Evolutionary conservation across 805 yeast species (phyloP).

Genomic region (Scheffersomyces amazonensis): DNA sequence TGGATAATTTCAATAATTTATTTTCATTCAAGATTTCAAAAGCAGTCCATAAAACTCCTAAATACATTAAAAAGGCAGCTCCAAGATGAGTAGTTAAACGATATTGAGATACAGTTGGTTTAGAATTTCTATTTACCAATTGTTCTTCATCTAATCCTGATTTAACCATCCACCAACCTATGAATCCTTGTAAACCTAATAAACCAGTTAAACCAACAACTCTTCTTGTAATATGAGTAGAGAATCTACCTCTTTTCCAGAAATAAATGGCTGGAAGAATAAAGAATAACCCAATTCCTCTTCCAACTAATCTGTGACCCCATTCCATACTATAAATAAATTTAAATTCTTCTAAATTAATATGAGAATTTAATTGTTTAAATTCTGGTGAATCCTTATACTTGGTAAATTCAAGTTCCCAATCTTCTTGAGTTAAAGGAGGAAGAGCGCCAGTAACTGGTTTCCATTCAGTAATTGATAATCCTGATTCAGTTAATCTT

Average conservation of each 20-base stretch:
- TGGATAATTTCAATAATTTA: slow-evolving; percentile 51
- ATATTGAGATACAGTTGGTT: slow-evolving; percentile 97
- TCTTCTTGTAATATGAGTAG: slow-evolving; percentile 63
- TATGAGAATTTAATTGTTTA: slow-evolving; percentile 81
- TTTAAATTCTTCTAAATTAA: slow-evolving; percentile 87
- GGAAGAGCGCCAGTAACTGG: slow-evolving; percentile 96
- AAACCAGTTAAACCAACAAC: slow-evolving; percentile 71
- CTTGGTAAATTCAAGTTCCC: slow-evolving; percentile 81
- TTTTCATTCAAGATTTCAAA: slow-evolving; percentile 75
- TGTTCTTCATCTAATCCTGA: slow-evolving; percentile 86
- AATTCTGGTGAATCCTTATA: slow-evolving; percentile 90
- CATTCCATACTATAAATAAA: slow-evolving; percentile 97
- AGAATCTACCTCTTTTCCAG: slow-evolving; percentile 61
- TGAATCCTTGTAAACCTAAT: slow-evolving; percentile 89
- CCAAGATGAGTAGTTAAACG: slow-evolving; percentile 92
- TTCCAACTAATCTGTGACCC: slow-evolving; percentile 91
- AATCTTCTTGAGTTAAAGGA: slow-evolving; percentile 73
- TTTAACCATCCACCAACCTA: slow-evolving; percentile 99
- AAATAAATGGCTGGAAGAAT: slow-evolving; percentile 85
- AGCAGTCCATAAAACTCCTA: slow-evolving; percentile 90
- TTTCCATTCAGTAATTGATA: slow-evolving; percentile 97
- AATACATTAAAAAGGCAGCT: slow-evolving; percentile 83
- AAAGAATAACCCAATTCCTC: slow-evolving; percentile 82
- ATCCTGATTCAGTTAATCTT: slow-evolving; percentile 91
- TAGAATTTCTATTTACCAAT: slow-evolving; percentile 74